Percentiles rank a stretch among this genome's conserved stretches.
phyloP scores from a whole-genome alignment of 2,329 filamentous ascomycete genomes.

The Ophiosphaerella korrae region DNA sequence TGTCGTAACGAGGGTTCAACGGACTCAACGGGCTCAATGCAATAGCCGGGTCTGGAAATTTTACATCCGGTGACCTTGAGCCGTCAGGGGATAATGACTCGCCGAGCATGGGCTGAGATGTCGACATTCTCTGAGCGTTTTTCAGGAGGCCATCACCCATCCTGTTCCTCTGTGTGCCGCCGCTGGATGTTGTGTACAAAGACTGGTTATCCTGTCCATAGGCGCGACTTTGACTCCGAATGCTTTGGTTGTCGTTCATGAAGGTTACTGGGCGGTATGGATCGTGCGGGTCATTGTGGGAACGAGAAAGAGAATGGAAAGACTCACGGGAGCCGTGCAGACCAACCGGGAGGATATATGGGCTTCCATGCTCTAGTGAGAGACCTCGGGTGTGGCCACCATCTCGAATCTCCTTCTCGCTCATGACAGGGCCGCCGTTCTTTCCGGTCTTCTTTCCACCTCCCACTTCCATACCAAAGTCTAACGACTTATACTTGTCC shows the following conservation, averaged over 20 bases:
- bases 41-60: constrained; percentile 41
- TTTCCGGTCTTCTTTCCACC: constrained; percentile 46
- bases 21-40: constrained; percentile 39
- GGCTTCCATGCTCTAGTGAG: constrained; percentile 72
- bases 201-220: constrained; percentile 52
- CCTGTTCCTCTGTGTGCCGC: constrained; percentile 51
- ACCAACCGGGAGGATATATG: constrained; percentile 89
- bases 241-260: constrained; percentile 51
- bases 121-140: constrained; percentile 64
- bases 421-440: constrained; percentile 57
- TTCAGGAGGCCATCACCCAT: constrained; percentile 58
- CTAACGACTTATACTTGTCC: constrained; percentile 87
- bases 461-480: constrained; percentile 78
- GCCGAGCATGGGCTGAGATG: constrained; percentile 54
- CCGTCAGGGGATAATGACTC: constrained; percentile 45
- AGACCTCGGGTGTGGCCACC: constrained; percentile 54
- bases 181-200: constrained; percentile 58
- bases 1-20: constrained; percentile 32
- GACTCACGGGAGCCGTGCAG: constrained; percentile 82
- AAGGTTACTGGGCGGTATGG: constrained; percentile 76
- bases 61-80: constrained; percentile 37
- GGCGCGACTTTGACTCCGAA: constrained; percentile 38
- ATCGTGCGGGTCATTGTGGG: constrained; percentile 76
- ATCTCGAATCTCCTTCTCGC: constrained; percentile 48
- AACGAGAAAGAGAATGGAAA: constrained; percentile 80